Evolutionary conservation across 2,329 filamentous ascomycete species (phyloP).

Genomic region (Cyphellophora attinorum): DNA sequence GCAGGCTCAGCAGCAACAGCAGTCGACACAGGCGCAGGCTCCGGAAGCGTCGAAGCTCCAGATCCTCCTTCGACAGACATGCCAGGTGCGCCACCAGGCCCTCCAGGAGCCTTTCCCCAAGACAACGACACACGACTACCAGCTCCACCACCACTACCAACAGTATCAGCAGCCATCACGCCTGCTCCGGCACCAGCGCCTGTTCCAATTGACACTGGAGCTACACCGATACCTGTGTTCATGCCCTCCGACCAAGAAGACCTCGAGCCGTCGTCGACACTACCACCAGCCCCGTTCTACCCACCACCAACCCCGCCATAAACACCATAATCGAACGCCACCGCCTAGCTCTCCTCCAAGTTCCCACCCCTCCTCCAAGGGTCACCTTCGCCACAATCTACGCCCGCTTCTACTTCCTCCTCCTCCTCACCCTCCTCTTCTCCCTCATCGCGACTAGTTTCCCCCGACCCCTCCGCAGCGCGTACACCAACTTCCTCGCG

Average conservation of each 20-base stretch:
- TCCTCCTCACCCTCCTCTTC: conserved; percentile 48
- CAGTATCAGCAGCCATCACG: no score
- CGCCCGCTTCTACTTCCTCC: conserved; percentile 51
- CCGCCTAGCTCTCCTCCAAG: conserved; percentile 2
- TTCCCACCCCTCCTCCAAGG: conserved; percentile 25
- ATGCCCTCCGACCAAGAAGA: conserved; percentile 50
- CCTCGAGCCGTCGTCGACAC: conserved; percentile 11
- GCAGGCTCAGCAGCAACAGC: conserved; percentile 3
- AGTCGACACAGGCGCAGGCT: conserved; percentile 6
- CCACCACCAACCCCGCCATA: conserved; percentile 22
- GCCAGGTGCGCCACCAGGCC: not conserved
- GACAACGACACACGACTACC: no score
- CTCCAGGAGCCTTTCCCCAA: no score
- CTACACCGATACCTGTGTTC: conserved; percentile 43
- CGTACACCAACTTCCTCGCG: conserved; percentile 53
- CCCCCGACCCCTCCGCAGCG: conserved; percentile 40
- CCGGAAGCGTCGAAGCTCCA: no score
- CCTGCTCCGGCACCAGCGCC: conserved; percentile 1
- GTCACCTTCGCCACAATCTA: conserved; percentile 49
- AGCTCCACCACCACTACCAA: no score
- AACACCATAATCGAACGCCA: no score
- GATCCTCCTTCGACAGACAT: not conserved
- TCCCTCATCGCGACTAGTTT: conserved; percentile 51
- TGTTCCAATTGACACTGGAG: conserved; percentile 12
- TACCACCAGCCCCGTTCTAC: not conserved